Evolutionary conservation across 2,329 filamentous ascomycete genomes (phyloP).

Genomic region (Claviceps humidiphila): DNA sequence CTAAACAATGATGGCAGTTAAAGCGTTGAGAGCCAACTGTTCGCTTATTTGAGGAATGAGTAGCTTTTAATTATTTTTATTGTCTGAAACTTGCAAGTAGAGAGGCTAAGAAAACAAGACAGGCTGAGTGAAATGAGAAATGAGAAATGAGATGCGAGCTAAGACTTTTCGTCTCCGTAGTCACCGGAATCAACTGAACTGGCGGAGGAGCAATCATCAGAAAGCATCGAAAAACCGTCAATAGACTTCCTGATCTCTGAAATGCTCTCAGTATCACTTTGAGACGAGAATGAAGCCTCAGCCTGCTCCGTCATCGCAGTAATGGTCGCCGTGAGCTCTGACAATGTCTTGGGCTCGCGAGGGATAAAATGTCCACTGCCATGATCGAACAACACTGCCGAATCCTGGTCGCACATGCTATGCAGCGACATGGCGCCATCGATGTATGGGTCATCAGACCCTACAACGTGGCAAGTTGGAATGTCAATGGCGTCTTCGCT

Average conservation of each 20-base stretch:
- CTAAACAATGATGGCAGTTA: too few relatives aligned
- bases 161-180: background rate
- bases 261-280: background rate
- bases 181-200: background rate
- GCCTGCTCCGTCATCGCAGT: background rate
- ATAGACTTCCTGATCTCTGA: background rate
- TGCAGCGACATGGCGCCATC: conserved; percentile 47
- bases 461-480: conserved; percentile 39
- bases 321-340: conserved; percentile 24
- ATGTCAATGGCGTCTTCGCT: conserved; percentile 35
- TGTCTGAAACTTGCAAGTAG: background rate
- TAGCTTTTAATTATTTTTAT: background rate
- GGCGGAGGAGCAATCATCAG: background rate
- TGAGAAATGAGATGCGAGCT: background rate
- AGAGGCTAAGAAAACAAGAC: background rate
- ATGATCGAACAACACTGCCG: conserved; percentile 48
- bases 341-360: conserved; percentile 33
- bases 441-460: conserved; percentile 45
- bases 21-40: too few relatives aligned
- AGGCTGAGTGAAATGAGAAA: background rate
- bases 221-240: background rate
- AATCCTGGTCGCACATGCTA: conserved; percentile 47
- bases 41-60: background rate
- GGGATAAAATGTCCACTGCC: conserved; percentile 52
- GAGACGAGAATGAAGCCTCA: background rate